Evolutionary conservation across 139 green algal genomes (phyloP), one percentile per base, ranked within the genome.

Genomic region (Chlamydomonas asymmetrica): DNA sequence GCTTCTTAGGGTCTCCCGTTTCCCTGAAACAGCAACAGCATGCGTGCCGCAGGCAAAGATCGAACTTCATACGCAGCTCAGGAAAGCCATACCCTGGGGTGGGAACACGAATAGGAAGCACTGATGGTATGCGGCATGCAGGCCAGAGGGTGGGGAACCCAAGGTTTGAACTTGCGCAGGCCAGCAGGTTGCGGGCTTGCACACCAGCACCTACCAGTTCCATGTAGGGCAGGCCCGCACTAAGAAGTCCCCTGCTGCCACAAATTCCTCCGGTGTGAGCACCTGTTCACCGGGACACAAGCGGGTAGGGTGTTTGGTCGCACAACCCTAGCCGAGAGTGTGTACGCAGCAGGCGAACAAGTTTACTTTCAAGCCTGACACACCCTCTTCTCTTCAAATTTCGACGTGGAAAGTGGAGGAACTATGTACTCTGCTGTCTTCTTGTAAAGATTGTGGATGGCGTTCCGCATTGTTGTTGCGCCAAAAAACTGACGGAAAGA

Each of bases 241-340:
- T 0, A 97, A 78, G 45, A 91, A 94, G 67, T 97, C 93, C 16
- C 93, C 93, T 20, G 91, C 87, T 25, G 48, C 48, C 9, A 97
- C 84, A 71, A 97, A 97, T 64, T 97, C 91, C 25, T 94, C 88
- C 0, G 93, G 93, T 13, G 93, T 97, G 0, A 97, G 85, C 1
- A 97, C 88, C 92, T 97, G 82, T n/a, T n/a, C n/a, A n/a, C n/a
- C 49, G 41, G 23, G n/a, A 37, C 27, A 39, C 3, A 38, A 20
- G 16, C 25, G 25, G 54, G 32, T 65, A 65, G 59, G 59, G 59
- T 65, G 39, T 18, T 37, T 27, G 3, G 27, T n/a, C 25, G n/a
- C 9, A 63, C n/a, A n/a, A n/a, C n/a, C n/a, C n/a, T n/a, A n/a
- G n/a, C n/a, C n/a, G n/a, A n/a, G n/a, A 29, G n/a, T 27, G 39